Conservation (phyloP, 352 stramenopile species). For the Phytophthora litchii region DNA sequence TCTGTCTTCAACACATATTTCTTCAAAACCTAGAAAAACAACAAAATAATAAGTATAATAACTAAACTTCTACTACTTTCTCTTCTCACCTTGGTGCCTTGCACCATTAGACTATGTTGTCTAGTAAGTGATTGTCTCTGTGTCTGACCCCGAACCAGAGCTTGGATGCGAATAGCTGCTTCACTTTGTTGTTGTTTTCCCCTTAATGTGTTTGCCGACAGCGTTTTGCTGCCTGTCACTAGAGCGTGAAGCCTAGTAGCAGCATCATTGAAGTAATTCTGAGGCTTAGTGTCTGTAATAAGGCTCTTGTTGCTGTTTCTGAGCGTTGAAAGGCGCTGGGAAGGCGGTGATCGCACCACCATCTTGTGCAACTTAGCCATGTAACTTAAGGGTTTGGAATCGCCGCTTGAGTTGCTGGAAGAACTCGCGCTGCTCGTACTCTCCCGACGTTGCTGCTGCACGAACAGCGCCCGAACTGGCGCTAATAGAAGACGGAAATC, state of each 20-base stretch:
- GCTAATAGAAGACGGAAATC: conserved; percentile 53
- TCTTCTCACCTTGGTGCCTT: conserved; percentile 69
- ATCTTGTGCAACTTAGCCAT: conserved; percentile 48
- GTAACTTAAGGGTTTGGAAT: conserved; percentile 25
- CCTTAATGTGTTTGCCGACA: conserved; percentile 17
- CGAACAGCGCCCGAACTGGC: conserved; percentile 53
- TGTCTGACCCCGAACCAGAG: conserved; percentile 64
- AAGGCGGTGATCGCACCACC: conserved; percentile 25
- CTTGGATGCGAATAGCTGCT: conserved; percentile 73
- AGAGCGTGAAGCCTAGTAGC: conserved; percentile 44
- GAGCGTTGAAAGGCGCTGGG: conserved; percentile 12
- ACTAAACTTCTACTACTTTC: too few relatives aligned
- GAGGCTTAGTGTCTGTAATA: conserved; percentile 9
- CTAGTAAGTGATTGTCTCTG: conserved; percentile 52
- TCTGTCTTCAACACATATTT: conserved; percentile 89
- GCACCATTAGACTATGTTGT: conserved; percentile 62
- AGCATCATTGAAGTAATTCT: conserved; percentile 45
- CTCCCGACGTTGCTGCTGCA: conserved; percentile 27
- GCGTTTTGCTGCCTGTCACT: conserved; percentile 34
- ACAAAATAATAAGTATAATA: too few relatives aligned
- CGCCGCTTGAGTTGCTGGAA: conserved; percentile 29
- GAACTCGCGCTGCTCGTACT: conserved; percentile 20
- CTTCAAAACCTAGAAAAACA: conserved; percentile 35
- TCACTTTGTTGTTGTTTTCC: conserved; percentile 38
- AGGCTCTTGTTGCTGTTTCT: conserved; percentile 22